These are phyloP conservation scores for Mucor sp. DNA, from an alignment of 371 early-diverging fungal genomes.

Conservation along the genomic window DNA sequence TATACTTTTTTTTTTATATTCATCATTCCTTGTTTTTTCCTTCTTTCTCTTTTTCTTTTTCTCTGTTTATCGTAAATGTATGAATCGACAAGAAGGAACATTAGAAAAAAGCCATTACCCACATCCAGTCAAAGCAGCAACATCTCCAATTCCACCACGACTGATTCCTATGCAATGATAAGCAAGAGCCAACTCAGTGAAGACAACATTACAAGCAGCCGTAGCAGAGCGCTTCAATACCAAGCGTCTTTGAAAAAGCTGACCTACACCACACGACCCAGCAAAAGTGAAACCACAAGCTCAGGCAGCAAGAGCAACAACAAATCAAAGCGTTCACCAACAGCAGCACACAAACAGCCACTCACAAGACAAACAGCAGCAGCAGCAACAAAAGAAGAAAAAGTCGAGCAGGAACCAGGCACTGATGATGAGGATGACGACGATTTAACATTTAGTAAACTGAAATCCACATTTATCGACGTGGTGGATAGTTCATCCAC, in stretches of 20 bases:
- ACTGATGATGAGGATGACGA: neutral
- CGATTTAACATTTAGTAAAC: neutral
- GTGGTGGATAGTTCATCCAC: conserved; percentile 8
- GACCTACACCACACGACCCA: neutral
- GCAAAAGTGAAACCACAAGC: neutral
- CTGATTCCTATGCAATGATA: conserved; percentile 1
- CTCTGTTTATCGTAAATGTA: neutral
- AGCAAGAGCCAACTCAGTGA: neutral
- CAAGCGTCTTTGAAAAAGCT: neutral
- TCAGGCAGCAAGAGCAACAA: neutral
- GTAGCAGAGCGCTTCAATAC: neutral
- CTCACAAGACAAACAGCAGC: neutral
- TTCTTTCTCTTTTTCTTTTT: neutral
- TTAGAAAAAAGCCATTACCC: neutral
- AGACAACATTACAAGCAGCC: neutral
- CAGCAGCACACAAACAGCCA: neutral
- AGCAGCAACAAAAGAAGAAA: neutral
- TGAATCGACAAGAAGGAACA: neutral
- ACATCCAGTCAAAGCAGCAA: neutral
- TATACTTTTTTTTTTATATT: neutral
- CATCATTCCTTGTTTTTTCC: neutral
- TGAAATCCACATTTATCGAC: conserved; percentile 5
- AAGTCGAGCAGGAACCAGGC: neutral
- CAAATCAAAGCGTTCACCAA: neutral
- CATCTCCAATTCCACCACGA: neutral